Evolutionary conservation across 2,329 filamentous ascomycete genomes (phyloP).

Genomic region (Nemania sp.): DNA sequence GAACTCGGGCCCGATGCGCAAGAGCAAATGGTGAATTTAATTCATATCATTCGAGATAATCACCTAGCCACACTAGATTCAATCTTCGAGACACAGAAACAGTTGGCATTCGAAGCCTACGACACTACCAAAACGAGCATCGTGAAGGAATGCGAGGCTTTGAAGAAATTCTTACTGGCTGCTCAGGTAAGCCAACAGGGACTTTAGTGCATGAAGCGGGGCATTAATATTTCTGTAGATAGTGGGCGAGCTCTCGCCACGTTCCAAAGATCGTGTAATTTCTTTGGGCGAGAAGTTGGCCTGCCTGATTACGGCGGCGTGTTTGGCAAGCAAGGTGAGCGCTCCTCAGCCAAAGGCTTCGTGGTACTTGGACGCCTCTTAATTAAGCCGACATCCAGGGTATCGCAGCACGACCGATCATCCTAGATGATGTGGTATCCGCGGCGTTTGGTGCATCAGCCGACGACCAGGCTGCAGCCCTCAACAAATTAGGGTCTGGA

Average conservation of each 20-base stretch:
- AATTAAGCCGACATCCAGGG: slow-evolving; percentile 39
- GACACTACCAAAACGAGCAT: slow-evolving; percentile 57
- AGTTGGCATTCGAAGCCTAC: slow-evolving; percentile 48
- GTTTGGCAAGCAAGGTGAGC: slow-evolving; percentile 48
- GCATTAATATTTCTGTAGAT: slow-evolving; percentile 45
- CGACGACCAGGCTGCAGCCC: slow-evolving; percentile 44
- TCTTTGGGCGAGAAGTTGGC: slow-evolving; percentile 56
- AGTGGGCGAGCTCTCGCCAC: slow-evolving; percentile 62
- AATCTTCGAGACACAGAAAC: slow-evolving; percentile 38
- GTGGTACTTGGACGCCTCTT: neutral
- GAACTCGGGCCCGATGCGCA: slow-evolving; percentile 40
- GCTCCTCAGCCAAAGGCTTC: slow-evolving; percentile 14
- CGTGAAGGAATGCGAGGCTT: slow-evolving; percentile 60
- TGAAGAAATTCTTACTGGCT: slow-evolving; percentile 64
- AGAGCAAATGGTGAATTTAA: slow-evolving; percentile 59
- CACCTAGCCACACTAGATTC: slow-evolving; percentile 58
- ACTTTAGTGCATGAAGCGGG: neutral
- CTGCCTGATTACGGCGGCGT: slow-evolving; percentile 49
- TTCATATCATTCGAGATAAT: slow-evolving; percentile 63
- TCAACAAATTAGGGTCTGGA: slow-evolving; percentile 43
- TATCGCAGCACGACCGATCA: slow-evolving; percentile 44
- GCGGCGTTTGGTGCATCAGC: slow-evolving; percentile 44
- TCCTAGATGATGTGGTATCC: slow-evolving; percentile 47
- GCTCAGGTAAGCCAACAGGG: slow-evolving; percentile 56
- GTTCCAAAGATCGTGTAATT: slow-evolving; percentile 64